Evolutionary conservation across 805 yeast species (phyloP), one percentile per base, ranked within the genome.

Genomic region (Maudiozyma turicensis): DNA sequence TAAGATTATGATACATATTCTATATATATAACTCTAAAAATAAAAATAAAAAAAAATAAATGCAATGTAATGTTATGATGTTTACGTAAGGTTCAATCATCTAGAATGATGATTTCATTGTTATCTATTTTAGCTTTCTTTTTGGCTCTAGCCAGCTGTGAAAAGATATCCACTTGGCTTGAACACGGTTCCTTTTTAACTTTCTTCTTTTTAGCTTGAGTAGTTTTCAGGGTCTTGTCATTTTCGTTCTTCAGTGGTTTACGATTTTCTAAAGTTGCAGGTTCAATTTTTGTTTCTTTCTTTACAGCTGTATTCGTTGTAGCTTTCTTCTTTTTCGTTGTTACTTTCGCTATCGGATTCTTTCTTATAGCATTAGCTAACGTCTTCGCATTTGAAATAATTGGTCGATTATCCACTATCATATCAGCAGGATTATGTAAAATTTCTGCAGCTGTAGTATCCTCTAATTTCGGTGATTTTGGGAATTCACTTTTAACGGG

Each of bases 361-460:
- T 50, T 34, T 29, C 51, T 55, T 8, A 56, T 59, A 8, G 66
- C 65, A 41, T 59, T 57, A 7, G 63, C 66, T 30, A 63, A 48
- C 3, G 54, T 54, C 45, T 57, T 62, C 5, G 69, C 69, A 44
- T 44, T 56, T 2, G 69, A 50, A 39, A 65, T 51, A 26, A 64
- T 64, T 1, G 68, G 68, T 31, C 69, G 50, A 45, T 57, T 53
- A 49, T 65, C 69, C 32, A 63, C 51, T 2, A 38, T 43, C 20
- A 54, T 41, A 41, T 61, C 66, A 14, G 55, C 48, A 1, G 67
- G 66, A 51, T 65, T 48, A 50, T 65, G 68, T 26, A 65, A 46
- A n/a, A 65, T 47, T 47, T 65, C 66, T 5, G 66, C 66, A 3
- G 69, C 69, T 1, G 69, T 65, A 7, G 60, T 56, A 38, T 65